Evolutionary conservation across 1,139 yeast genomes (phyloP).

Genomic region (Kurtzmaniella quercitrusa): DNA sequence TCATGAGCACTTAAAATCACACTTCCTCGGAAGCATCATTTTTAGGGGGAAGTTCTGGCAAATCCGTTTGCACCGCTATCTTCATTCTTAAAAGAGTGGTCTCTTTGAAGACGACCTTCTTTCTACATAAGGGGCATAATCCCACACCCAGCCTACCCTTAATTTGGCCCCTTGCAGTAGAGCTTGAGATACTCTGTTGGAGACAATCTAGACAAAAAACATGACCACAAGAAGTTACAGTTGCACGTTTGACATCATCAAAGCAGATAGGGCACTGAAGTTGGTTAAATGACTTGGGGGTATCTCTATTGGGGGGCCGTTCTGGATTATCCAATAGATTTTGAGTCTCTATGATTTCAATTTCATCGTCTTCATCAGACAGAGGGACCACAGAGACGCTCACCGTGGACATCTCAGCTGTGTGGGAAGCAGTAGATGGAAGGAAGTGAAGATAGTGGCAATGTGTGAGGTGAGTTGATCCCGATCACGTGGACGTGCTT

Average conservation of each 20-base stretch:
- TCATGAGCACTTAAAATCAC: neutral
- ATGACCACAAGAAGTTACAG: constrained; percentile 44
- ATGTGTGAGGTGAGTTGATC: neutral
- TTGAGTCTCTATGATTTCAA: constrained; percentile 38
- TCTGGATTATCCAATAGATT: constrained; percentile 28
- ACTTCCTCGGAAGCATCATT: constrained; percentile 7
- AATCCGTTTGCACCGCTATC: constrained; percentile 12
- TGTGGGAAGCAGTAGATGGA: neutral
- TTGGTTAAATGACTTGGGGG: constrained; percentile 31
- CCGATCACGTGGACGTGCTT: neutral
- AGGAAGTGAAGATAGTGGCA: neutral
- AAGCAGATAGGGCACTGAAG: constrained; percentile 46
- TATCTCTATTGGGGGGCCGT: constrained; percentile 16
- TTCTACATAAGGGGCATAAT: constrained; percentile 43
- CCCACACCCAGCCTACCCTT: constrained; percentile 35
- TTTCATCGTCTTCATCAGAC: constrained; percentile 23
- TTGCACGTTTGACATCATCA: constrained; percentile 37
- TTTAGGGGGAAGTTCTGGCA: constrained; percentile 11
- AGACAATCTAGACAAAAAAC: constrained; percentile 43
- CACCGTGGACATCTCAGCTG: neutral
- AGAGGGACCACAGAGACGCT: neutral
- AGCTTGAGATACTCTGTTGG: constrained; percentile 38
- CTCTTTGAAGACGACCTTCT: constrained; percentile 37
- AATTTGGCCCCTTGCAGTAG: constrained; percentile 41
- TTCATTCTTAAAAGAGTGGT: constrained; percentile 34